Base-by-base conservation (phyloP, 1,284 basidiomycete genomes). In the Porodaedalea pini region DNA sequence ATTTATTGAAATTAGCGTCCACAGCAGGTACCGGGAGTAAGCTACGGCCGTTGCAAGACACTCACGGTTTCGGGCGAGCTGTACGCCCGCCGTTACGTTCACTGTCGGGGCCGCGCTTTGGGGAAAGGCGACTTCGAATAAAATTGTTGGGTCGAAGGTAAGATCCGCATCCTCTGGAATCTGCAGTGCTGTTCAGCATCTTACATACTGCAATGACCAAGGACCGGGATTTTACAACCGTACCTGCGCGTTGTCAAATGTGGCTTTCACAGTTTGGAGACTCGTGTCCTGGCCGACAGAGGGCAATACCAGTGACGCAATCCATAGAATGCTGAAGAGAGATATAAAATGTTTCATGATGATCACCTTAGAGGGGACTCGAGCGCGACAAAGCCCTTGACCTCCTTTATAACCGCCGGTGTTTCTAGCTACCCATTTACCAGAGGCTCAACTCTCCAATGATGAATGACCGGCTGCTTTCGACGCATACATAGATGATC, bases 111-210 rank as follows among this genome's bases (percentile, higher is more conserved):
- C 34, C 4, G 43, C 36, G 4, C 43, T 41, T 36, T 61, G 55
- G 11, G 55, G 59, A 29, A 61, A 57, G n/a, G 50, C 23, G 7
- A 61, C 51, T 31, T 61, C 56, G 23, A 61, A 48, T 21, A 61
- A 31, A n/a, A 40, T 43, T 8, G 51, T 57, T 11, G 59, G 59
- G 43, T 57, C 34, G 45, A 61, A 61, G 10, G 39, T 54, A 7
- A 61, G 2, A 13, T 40, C 17, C 7, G 50, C 51, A 27, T 57
- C 47, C 32, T 32, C 49, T 15, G 59, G 59, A 23, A 61, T 54
- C 59, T 61, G 32, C 13, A 31, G 45, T 15, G 45, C 15, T 17
- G 45, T 15, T 47, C 11, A 47, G 27, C 10, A 3, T 29, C 45
- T 4, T 5, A 1, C 10, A 7, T 7, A 4, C 11, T 19, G 21